Percentiles rank a stretch among this genome's conserved stretches.
These are phyloP conservation scores for Microascus cirrosus DNA, from an alignment of 2,329 filamentous ascomycete genomes.

Conservation along the genomic window DNA sequence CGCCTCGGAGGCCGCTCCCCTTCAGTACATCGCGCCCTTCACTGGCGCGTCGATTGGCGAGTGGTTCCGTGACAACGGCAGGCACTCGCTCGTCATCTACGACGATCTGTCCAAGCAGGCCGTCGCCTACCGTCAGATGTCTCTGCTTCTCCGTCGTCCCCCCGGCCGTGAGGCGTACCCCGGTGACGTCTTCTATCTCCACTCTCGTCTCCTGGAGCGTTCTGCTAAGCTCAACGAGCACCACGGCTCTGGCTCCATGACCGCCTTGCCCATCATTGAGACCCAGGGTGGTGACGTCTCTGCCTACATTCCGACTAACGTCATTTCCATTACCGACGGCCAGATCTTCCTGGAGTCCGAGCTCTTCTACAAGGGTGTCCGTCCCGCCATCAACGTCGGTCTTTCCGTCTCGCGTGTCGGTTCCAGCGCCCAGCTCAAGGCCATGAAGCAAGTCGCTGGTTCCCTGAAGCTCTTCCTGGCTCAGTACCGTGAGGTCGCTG, in stretches of 20 bases:
- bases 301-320: slow-evolving; percentile 99
- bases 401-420: slow-evolving; percentile 99
- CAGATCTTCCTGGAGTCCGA: slow-evolving; percentile 99
- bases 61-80: slow-evolving; percentile 72
- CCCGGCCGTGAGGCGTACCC: slow-evolving; percentile 99
- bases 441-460: slow-evolving; percentile 99
- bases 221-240: slow-evolving; percentile 98
- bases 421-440: slow-evolving; percentile 98
- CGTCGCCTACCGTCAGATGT: slow-evolving; percentile 98
- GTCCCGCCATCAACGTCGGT: slow-evolving; percentile 99
- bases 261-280: slow-evolving; percentile 95
- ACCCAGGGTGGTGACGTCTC: slow-evolving; percentile 99
- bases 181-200: slow-evolving; percentile 98
- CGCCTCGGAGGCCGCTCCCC: slow-evolving; percentile 88
- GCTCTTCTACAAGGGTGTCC: slow-evolving; percentile 99
- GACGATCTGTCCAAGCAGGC: slow-evolving; percentile 98
- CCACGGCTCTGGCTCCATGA: slow-evolving; percentile 90
- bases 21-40: slow-evolving; percentile 93
- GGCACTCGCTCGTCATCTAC: slow-evolving; percentile 81
- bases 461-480: slow-evolving; percentile 99
- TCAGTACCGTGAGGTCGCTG: slow-evolving; percentile 99
- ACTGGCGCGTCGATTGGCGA: slow-evolving; percentile 58
- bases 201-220: slow-evolving; percentile 98
- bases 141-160: slow-evolving; percentile 90
- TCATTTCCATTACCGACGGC: slow-evolving; percentile 99